phyloP scores from a whole-genome alignment of 2,329 filamentous ascomycete genomes.

The Emergomyces orientalis region DNA sequence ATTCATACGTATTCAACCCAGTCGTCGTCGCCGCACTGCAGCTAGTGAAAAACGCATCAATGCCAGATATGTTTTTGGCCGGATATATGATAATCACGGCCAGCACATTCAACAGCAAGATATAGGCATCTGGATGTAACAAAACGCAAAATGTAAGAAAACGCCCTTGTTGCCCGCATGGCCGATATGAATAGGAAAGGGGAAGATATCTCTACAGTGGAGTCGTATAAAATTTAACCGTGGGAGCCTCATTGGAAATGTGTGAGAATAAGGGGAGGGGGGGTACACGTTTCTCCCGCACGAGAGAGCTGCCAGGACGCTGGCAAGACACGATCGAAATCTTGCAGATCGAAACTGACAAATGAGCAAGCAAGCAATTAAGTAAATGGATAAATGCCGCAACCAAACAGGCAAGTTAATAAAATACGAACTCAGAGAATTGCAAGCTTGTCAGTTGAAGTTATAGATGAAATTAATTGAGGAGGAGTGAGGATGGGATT shows the following conservation, averaged over 20 bases:
- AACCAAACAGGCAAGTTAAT: not conserved
- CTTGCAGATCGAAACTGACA: not conserved
- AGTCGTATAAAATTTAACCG: slow-evolving; percentile 7
- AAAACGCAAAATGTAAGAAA: not conserved
- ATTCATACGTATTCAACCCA: slow-evolving; percentile 41
- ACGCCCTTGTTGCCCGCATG: not conserved
- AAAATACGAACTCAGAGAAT: not conserved
- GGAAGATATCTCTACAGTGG: slow-evolving; percentile 4
- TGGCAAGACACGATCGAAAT: not conserved
- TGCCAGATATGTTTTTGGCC: slow-evolving; percentile 33
- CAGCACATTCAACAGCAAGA: slow-evolving; percentile 30
- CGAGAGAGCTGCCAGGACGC: not conserved
- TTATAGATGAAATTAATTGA: not conserved
- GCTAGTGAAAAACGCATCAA: slow-evolving; percentile 45
- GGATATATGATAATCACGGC: slow-evolving; percentile 31
- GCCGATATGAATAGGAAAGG: not conserved
- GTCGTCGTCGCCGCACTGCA: slow-evolving; percentile 44
- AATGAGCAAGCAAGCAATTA: not conserved
- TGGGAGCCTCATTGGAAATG: not conserved
- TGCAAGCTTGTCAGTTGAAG: not conserved
- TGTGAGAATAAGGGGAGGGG: not conserved
- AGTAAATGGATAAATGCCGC: not conserved
- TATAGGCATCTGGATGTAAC: slow-evolving; percentile 31
- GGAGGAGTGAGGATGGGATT: not conserved
- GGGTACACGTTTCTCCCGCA: not conserved